Base-by-base conservation (phyloP, 768 basidiomycete species). In the Lanmaoa pseudosensibilis region DNA sequence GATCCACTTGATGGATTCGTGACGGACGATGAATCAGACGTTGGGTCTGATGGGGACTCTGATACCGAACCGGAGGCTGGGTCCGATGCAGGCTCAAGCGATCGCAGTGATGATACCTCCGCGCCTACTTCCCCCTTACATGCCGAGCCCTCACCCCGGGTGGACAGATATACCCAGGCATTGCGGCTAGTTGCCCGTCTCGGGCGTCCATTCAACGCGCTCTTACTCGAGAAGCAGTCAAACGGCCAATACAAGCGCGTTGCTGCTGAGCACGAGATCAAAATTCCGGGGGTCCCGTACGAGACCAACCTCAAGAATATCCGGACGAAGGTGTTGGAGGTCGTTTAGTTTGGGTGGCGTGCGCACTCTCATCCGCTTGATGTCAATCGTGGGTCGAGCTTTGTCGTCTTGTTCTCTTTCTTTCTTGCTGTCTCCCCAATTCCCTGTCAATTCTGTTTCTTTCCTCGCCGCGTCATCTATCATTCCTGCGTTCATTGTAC, bases 111-210 rank as follows among this genome's bases (percentile, higher is more conserved):
- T 15, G 2, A 23, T 23, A 15, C 21, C 7, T 23, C 21, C 3
- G 21, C 5, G 16, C 8, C 12, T 0, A 9, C 21, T 15, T 21
- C 19, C 13, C 21, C 21, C 21, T 41, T 15, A 19, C 21, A 41
- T 23, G 21, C 40, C 7, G 12, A 41, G 7, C 40, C 39, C 34
- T 46, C 36, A 18, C 8, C 23, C 6, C 32, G 11, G 0, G 25
- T 38, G 8, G 56, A 54, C 33, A 7, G 3, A 5, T 52, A 30
- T 32, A 34, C 36, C n/a, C 55, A 4, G n/a, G 56, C 52, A n/a
- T 19, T 55, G 44, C 46, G 30, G 15, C 21, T 59, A 21, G 25
- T 61, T 15, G 40, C 25, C 16, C 37, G 21, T n/a, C 48, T 61
- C 16, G 34, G 25, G 18, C 40, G 21, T 5, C 30, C 52, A 5